These are phyloP conservation scores for Gelatoporia subvermispora DNA, from an alignment of 768 basidiomycete genomes.

Conservation along the genomic window DNA sequence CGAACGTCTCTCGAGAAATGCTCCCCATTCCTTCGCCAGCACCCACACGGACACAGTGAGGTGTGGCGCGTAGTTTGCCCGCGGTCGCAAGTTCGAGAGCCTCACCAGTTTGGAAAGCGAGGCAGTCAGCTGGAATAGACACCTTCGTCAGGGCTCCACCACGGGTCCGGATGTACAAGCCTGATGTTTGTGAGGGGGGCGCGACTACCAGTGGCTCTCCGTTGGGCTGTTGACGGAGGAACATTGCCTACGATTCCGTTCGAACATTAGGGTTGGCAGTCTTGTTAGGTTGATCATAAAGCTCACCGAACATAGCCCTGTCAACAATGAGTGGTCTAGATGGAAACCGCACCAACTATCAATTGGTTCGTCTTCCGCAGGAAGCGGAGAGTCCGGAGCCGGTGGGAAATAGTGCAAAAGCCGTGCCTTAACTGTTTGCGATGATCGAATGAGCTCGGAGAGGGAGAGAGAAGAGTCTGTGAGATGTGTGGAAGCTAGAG, in stretches of 20 bases:
- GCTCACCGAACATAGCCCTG: conserved; percentile 84
- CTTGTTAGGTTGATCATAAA: background rate
- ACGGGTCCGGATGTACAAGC: conserved; percentile 88
- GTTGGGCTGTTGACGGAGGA: conserved; percentile 47
- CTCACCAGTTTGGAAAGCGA: conserved; percentile 97
- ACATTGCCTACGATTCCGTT: conserved; percentile 65
- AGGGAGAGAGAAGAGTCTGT: conserved; percentile 66
- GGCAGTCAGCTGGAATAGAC: conserved; percentile 74
- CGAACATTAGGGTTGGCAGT: background rate
- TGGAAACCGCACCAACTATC: conserved; percentile 97
- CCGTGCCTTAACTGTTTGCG: conserved; percentile 86
- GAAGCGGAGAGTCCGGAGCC: conserved; percentile 30
- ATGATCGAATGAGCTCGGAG: conserved; percentile 62
- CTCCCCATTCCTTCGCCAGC: conserved; percentile 36
- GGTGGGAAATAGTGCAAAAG: conserved; percentile 96
- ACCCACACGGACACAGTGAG: conserved; percentile 88
- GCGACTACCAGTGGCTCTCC: conserved; percentile 44
- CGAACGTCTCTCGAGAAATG: conserved; percentile 84
- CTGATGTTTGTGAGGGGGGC: conserved; percentile 72
- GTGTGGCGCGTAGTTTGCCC: conserved; percentile 80
- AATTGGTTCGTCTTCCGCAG: conserved; percentile 55
- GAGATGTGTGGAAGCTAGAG: conserved; percentile 58
- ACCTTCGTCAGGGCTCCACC: conserved; percentile 78
- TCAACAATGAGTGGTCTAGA: conserved; percentile 85
- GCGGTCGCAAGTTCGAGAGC: conserved; percentile 87